A percentile compares a stretch with the other conserved stretches of the same genome.
phyloP scores from a whole-genome alignment of 2,329 filamentous ascomycete genomes.

The Fusarium dlaminii region DNA sequence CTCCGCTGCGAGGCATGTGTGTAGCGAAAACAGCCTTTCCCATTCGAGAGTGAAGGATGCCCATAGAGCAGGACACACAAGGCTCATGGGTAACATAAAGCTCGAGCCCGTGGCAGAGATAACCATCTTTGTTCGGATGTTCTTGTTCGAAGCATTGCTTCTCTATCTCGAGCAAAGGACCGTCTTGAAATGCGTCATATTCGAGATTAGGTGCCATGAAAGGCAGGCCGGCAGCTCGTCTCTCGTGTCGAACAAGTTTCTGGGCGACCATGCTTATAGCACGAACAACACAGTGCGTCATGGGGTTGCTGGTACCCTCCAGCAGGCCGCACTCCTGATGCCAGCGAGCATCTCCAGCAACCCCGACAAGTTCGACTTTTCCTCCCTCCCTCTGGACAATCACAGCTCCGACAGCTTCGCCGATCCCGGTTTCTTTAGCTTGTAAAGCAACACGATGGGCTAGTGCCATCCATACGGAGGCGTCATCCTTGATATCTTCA shows the following conservation, averaged over 20 bases:
- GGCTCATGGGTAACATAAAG: constrained; percentile 96
- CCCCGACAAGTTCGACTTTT: constrained; percentile 69
- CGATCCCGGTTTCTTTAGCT: constrained; percentile 65
- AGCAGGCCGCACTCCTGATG: constrained; percentile 59
- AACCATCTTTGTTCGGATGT: constrained; percentile 78
- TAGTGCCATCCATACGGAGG: constrained; percentile 72
- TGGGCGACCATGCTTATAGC: constrained; percentile 85
- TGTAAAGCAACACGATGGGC: constrained; percentile 71
- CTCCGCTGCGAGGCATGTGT: constrained; percentile 83
- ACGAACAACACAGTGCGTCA: constrained; percentile 81
- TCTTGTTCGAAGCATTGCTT: constrained; percentile 68
- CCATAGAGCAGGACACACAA: constrained; percentile 97
- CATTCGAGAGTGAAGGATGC: constrained; percentile 92
- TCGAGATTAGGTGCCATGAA: constrained; percentile 54
- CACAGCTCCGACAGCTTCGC: constrained; percentile 78
- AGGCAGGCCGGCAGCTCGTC: constrained; percentile 50
- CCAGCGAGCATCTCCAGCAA: constrained; percentile 82
- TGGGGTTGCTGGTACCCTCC: constrained; percentile 70
- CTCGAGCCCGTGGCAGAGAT: constrained; percentile 92
- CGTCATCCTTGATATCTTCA: constrained; percentile 72
- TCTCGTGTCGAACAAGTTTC: constrained; percentile 67
- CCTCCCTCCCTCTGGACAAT: constrained; percentile 72
- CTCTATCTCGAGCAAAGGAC: constrained; percentile 75
- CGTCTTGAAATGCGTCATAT: constrained; percentile 73
- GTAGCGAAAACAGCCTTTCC: constrained; percentile 82